phyloP scores from a whole-genome alignment of 306 rosid species.

The Citrullus mucosospermus region DNA sequence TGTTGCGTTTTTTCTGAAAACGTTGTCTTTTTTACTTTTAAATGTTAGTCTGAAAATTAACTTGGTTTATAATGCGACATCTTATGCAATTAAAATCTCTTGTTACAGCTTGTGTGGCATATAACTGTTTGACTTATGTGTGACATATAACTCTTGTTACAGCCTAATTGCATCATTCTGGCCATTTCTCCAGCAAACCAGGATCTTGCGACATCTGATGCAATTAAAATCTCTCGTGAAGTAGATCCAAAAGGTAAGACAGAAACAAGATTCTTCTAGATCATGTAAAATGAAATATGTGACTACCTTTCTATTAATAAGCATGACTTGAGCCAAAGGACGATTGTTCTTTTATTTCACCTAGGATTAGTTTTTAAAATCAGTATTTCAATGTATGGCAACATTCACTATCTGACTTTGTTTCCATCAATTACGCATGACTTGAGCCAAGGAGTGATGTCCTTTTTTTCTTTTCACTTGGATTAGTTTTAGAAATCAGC shows the following conservation, averaged over 20 bases:
- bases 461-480: too few species aligned
- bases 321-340: too few species aligned
- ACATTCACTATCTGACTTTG: too few species aligned
- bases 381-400: too few species aligned
- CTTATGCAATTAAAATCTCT: too few species aligned
- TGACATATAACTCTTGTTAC: constrained; percentile 6
- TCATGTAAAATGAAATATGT: background rate
- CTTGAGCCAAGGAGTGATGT: too few species aligned
- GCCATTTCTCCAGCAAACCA: constrained; percentile 39
- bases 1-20: background rate
- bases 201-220: constrained; percentile 33
- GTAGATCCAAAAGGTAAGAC: constrained; percentile 33
- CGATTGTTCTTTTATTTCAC: too few species aligned
- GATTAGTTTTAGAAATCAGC: too few species aligned
- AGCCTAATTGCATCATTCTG: constrained; percentile 38
- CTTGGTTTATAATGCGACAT: background rate
- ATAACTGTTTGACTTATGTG: background rate
- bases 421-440: too few species aligned
- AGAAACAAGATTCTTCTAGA: background rate
- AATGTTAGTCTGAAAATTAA: background rate
- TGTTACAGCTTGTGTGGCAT: too few species aligned
- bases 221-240: constrained; percentile 35
- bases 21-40: background rate
- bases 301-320: too few species aligned
- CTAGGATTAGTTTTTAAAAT: too few species aligned